A percentile compares a stretch with the other conserved stretches of the same genome.
Conservation (phyloP, 225 moss, liverwort and hornwort species). For the Physcomitrellopsis africana region DNA sequence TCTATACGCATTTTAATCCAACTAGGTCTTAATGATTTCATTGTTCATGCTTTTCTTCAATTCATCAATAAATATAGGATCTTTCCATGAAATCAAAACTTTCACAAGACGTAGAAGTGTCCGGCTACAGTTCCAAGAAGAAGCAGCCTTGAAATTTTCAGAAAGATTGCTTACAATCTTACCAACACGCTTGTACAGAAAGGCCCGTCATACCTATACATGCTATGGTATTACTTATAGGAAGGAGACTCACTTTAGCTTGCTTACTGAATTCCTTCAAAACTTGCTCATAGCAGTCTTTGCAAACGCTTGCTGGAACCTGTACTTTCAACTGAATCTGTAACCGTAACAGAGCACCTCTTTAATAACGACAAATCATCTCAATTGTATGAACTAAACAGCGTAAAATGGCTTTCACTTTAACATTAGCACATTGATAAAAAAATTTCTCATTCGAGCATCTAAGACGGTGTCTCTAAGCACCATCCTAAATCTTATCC, state of each 20-base stretch:
- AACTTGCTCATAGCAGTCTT: conserved; percentile 79
- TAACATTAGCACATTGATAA: neutral
- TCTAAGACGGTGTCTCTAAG: neutral
- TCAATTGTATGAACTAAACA: neutral
- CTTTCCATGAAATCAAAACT: neutral
- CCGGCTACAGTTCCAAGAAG: neutral
- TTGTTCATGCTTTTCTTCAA: neutral
- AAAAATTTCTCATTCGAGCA: neutral
- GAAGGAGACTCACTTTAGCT: conserved; percentile 65
- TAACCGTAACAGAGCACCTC: neutral
- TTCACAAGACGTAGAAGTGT: neutral
- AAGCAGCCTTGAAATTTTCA: neutral
- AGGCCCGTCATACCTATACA: neutral
- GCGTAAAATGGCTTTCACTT: neutral
- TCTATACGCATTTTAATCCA: neutral
- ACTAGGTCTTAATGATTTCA: neutral
- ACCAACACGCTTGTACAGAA: neutral
- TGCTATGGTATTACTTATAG: neutral
- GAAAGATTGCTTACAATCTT: neutral
- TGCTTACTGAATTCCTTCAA: conserved; percentile 91
- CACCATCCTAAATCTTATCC: neutral
- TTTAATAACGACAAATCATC: conserved; percentile 28
- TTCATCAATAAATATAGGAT: conserved; percentile 7
- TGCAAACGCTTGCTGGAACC: conserved; percentile 81
- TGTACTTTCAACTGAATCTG: conserved; percentile 84